Base-by-base conservation (phyloP, 345 rosid genomes). In the Aurinia saxatilis region DNA sequence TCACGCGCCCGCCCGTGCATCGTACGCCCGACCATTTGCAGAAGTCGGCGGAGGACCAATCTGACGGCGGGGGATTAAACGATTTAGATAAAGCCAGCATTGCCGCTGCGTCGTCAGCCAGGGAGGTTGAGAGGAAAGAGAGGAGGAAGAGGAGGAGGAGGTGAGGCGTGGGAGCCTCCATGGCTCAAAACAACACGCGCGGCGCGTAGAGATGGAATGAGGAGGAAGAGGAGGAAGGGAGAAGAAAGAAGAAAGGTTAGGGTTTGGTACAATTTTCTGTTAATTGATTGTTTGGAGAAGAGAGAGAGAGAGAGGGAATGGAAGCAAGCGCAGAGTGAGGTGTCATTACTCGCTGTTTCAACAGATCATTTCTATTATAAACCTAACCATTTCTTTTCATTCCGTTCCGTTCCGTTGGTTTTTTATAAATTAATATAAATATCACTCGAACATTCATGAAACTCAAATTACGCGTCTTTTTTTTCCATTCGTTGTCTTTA, bases 21-120 rank as follows among this genome's bases (percentile, higher is more conserved):
- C 0, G 13, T 34, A 88, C 48, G 69, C 92, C 88, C 0, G 7
- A 8, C 98, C 98, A 91, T 0, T 15, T 3, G 70, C 98, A 91
- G 73, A 36, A 75, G 34, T 15, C 67, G 35, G 49, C 5, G 5
- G 79, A 67, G 15, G 76, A 81, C 97, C 97, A 90, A 10, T 67
- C 74, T 5, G 75, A 19, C 10, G 96, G 95, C 2, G 78, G 25
- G 1, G 82, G 75, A 8, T 3, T n/a, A n/a, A 88, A 71, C 6
- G 86, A 65, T 13, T 68, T 35, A 30, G 88, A 80, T 4, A 91
- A 56, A 17, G 68, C 58, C 19, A 76, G 71, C 66, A 88, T 78
- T 33, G 70, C 75, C 5, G 70, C 50, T 15, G 74, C 76, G 48
- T 91, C 98, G 21, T 84, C 96, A 2, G 75, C 83, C 48, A 54